Conservation (phyloP, 225 moss, liverwort and hornwort species). For the Climacium dendroides region DNA sequence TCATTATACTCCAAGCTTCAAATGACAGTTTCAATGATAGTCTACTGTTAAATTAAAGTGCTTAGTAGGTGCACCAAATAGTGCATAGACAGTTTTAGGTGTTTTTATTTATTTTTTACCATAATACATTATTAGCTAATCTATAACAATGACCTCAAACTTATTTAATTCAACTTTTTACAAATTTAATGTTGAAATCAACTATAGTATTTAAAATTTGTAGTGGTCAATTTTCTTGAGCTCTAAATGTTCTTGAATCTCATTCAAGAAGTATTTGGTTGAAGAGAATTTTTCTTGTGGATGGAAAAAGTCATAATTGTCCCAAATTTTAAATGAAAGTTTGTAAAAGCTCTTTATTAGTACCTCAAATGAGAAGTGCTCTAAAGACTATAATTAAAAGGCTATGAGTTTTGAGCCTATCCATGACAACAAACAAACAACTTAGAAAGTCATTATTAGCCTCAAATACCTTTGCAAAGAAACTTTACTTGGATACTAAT, state of each 20-base stretch:
- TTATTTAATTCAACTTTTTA: not conserved
- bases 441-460: no score
- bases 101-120: accelerated
- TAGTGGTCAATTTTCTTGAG: not conserved
- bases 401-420: not conserved
- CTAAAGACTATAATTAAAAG: no score
- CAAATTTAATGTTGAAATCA: accelerated
- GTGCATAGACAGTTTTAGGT: accelerated
- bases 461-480: no score
- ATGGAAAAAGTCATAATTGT: not conserved
- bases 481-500: no score
- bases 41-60: not conserved
- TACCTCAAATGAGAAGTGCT: no score
- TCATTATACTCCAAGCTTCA: no score
- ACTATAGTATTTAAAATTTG: not conserved
- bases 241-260: not conserved
- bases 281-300: no score
- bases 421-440: no score
- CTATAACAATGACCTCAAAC: accelerated
- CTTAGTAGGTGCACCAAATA: accelerated
- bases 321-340: not conserved
- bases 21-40: accelerated
- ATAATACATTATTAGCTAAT: not conserved
- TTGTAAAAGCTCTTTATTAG: no score
- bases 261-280: not conserved